A percentile compares a stretch with the other conserved stretches of the same genome.
phyloP scores from a whole-genome alignment of 495 filamentous ascomycete species.

The Baudoinia panamericana region DNA sequence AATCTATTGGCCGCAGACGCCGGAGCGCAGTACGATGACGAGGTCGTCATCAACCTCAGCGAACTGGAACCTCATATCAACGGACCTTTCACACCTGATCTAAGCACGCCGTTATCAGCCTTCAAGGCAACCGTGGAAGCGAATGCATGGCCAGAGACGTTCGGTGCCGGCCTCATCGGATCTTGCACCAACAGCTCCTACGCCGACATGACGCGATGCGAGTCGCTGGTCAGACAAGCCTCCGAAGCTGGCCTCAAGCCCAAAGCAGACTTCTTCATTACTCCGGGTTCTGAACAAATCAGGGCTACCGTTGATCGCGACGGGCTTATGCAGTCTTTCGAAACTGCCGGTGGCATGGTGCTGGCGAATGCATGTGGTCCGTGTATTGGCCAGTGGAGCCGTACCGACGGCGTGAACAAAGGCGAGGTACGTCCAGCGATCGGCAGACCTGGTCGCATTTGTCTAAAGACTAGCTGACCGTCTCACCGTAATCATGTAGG shows the following conservation, averaged over 20 bases:
- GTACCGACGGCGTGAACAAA: conserved; percentile 68
- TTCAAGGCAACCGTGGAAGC: conserved; percentile 72
- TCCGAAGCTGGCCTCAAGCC: conserved; percentile 74
- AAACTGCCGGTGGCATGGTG: conserved; percentile 72
- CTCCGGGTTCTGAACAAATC: conserved; percentile 92
- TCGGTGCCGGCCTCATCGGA: conserved; percentile 87
- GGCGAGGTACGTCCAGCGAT: no score
- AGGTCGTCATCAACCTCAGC: conserved; percentile 85
- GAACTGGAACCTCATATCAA: conserved; percentile 93
- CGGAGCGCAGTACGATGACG: conserved; percentile 74
- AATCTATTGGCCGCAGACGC: conserved; percentile 61
- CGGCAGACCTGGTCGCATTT: no score
- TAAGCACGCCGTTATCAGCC: conserved; percentile 78
- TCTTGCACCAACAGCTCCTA: conserved; percentile 99
- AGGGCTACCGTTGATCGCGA: conserved; percentile 83
- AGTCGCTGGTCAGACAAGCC: conserved; percentile 83
- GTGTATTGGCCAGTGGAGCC: conserved; percentile 93
- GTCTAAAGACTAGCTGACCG: no score
- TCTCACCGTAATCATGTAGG: no score
- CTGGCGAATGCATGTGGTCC: conserved; percentile 94
- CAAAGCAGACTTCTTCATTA: conserved; percentile 84
- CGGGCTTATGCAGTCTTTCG: conserved; percentile 71
- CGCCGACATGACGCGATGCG: conserved; percentile 91
- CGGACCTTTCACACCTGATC: conserved; percentile 88
- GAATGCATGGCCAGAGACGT: conserved; percentile 79